A percentile compares a stretch with the other conserved stretches of the same genome.
Conservation (phyloP, 176 grass and related monocot genomes). For the Areca catechu region DNA sequence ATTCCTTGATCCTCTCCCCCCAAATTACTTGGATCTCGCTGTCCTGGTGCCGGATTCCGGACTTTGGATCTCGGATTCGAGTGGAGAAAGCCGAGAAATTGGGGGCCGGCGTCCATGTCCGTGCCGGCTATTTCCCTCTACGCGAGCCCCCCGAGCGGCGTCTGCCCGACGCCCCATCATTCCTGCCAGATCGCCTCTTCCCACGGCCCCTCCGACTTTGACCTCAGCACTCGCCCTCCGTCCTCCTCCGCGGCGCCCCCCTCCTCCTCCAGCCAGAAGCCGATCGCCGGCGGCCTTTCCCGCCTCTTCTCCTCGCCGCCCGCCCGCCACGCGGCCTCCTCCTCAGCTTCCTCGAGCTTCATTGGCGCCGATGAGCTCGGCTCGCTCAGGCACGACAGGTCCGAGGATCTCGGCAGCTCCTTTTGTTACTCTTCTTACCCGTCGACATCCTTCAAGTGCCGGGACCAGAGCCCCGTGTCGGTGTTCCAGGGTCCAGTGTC, state of each 20-base stretch:
- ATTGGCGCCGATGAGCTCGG: conserved; percentile 24
- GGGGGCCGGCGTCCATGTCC: conserved; percentile 31
- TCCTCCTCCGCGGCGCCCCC: conserved; percentile 23
- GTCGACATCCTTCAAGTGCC: conserved; percentile 48
- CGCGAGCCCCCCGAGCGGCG: conserved; percentile 30
- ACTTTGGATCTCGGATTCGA: conserved; percentile 1
- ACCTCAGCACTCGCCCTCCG: conserved; percentile 19
- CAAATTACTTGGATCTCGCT: neutral
- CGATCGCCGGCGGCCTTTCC: conserved; percentile 52
- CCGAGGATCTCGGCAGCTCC: conserved; percentile 27
- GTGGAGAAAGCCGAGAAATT: neutral
- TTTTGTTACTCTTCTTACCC: conserved; percentile 28
- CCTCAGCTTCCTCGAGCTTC: neutral
- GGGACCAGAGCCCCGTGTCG: conserved; percentile 37
- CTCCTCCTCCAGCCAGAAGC: conserved; percentile 27
- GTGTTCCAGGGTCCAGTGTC: conserved; percentile 38
- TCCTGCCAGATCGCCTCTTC: conserved; percentile 16
- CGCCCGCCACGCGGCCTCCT: conserved; percentile 11
- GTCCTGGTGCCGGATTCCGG: neutral
- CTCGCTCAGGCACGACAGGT: conserved; percentile 55
- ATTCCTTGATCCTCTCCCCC: neutral
- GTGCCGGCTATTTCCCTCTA: conserved; percentile 66
- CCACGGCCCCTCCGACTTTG: conserved; percentile 29
- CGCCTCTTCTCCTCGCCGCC: conserved; percentile 71
- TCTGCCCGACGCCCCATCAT: conserved; percentile 17